phyloP scores from a whole-genome alignment of 495 filamentous ascomycete species.

The Podospora comata region DNA sequence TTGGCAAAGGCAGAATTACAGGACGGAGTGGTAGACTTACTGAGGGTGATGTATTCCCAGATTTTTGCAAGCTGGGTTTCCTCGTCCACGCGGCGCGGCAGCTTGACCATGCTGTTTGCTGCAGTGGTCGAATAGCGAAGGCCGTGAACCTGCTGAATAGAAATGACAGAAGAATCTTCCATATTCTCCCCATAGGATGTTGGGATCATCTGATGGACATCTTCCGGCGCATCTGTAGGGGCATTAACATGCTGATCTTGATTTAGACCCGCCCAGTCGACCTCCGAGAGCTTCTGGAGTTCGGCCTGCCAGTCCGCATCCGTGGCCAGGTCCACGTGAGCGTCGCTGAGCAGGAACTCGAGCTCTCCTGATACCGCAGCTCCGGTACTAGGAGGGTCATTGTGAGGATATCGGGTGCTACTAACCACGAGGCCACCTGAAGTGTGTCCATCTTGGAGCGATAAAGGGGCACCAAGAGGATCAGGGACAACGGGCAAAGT shows the following conservation, averaged over 20 bases:
- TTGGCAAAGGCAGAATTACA: not conserved
- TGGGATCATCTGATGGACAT: not conserved
- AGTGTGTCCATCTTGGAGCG: conserved; percentile 30
- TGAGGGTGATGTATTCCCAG: conserved; percentile 17
- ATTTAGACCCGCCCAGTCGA: not conserved
- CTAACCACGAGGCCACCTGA: conserved; percentile 32
- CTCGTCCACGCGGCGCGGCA: conserved; percentile 22
- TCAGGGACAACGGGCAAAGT: conserved; percentile 29
- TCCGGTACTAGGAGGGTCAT: conserved; percentile 6
- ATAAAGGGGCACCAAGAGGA: conserved; percentile 26
- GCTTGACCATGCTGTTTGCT: not conserved
- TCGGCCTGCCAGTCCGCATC: conserved; percentile 12
- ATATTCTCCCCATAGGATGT: not conserved
- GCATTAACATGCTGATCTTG: conserved; percentile 24
- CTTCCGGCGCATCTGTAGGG: conserved; percentile 22
- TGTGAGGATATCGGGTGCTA: conserved; percentile 21
- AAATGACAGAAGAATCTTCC: conserved; percentile 6
- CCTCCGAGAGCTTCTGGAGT: conserved; percentile 14
- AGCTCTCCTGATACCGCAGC: not conserved
- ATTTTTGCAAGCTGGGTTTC: not conserved
- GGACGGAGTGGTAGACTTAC: conserved; percentile 14
- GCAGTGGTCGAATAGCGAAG: conserved; percentile 21
- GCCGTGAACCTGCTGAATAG: conserved; percentile 13
- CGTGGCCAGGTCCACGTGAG: not conserved
- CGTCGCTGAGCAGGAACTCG: conserved; percentile 8